These are phyloP conservation scores for Clavulina sp. DNA, from an alignment of 768 basidiomycete genomes.

Conservation along the genomic window DNA sequence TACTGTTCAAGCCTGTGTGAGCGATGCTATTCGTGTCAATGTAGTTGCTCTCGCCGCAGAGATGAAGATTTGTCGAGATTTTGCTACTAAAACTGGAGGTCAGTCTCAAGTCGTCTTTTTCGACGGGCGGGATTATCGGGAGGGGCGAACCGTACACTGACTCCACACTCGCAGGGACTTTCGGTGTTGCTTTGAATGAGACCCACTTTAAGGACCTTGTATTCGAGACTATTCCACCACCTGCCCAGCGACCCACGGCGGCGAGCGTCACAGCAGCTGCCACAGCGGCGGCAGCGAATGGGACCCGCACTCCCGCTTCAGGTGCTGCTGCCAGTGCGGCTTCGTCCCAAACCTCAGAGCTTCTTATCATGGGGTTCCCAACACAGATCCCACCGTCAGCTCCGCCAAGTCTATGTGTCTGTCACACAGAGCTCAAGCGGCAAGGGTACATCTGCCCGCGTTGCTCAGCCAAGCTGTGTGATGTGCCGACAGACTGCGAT, in stretches of 20 bases:
- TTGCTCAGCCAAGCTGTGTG: conserved; percentile 85
- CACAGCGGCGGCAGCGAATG: conserved; percentile 27
- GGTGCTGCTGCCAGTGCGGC: conserved; percentile 6
- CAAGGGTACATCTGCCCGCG: conserved; percentile 92
- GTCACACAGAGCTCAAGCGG: conserved; percentile 82
- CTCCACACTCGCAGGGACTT: conserved; percentile 31
- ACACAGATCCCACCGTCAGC: conserved; percentile 74
- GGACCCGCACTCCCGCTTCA: conserved; percentile 22
- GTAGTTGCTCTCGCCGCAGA: conserved; percentile 92
- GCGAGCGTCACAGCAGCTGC: too few relatives aligned
- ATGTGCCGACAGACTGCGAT: conserved; percentile 95
- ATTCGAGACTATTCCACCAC: conserved; percentile 90
- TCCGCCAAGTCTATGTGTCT: conserved; percentile 73
- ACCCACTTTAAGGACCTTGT: conserved; percentile 91
- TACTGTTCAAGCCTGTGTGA: conserved; percentile 70
- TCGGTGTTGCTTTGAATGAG: conserved; percentile 97
- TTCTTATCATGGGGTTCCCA: conserved; percentile 99
- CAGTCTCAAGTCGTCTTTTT: conserved; percentile 15
- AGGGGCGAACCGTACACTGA: too few relatives aligned
- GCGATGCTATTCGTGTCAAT: conserved; percentile 74
- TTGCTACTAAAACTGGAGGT: conserved; percentile 89
- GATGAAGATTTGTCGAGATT: conserved; percentile 91
- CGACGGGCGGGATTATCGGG: background rate
- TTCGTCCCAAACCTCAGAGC: conserved; percentile 55
- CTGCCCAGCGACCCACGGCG: conserved; percentile 61